Base-by-base conservation (phyloP, 2,329 filamentous ascomycete species). In the Arthroderma uncinatum region DNA sequence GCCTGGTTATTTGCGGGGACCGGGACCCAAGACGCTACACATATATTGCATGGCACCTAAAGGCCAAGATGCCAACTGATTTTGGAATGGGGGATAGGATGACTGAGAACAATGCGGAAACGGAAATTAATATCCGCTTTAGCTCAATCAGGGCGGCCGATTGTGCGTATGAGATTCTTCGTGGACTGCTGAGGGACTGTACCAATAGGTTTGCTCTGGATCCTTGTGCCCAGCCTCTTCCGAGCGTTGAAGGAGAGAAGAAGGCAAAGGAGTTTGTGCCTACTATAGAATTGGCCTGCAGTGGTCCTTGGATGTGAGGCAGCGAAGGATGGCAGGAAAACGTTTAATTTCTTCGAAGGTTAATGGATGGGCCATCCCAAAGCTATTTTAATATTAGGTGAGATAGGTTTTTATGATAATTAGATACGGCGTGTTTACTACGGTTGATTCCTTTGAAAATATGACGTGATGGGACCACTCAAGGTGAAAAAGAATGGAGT, bases 1-100 rank as follows among this genome's bases (percentile, higher is more conserved):
- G 61, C 28, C n/a, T 70, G 23, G 59, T 60, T 1, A 58, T 70
- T 8, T 61, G 55, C 2, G 55, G 60, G 16, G 33, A 59, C 9
- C 48, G 54, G 2, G 56, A 62, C 12, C 42, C 58, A 4, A 39
- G 56, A 2, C 57, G 60, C 10, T 62, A 54, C 40, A 52, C n/a
- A 7, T 58, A 52, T 19, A 53, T 62, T 21, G 56, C 54, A 5
- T 37, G 48, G 34, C 57, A 57, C 16, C 19, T 62, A 19, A 54
- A 57, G 34, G 54, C 53, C 10, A 44, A 53, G 23, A 34, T 59
- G 2, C 59, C 54, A 2, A 55, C 58, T 47, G 58, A 59, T 33
- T 60, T 61, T 57, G 58, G 58, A 19, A 47, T 61, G 10, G 61
- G 61, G 3, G 61, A 62, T 40, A 48, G 30, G 12, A 61, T 62